Evolutionary conservation across 805 yeast species (phyloP), one percentile per base, ranked within the genome.

Genomic region (Alloascoidea africana): DNA sequence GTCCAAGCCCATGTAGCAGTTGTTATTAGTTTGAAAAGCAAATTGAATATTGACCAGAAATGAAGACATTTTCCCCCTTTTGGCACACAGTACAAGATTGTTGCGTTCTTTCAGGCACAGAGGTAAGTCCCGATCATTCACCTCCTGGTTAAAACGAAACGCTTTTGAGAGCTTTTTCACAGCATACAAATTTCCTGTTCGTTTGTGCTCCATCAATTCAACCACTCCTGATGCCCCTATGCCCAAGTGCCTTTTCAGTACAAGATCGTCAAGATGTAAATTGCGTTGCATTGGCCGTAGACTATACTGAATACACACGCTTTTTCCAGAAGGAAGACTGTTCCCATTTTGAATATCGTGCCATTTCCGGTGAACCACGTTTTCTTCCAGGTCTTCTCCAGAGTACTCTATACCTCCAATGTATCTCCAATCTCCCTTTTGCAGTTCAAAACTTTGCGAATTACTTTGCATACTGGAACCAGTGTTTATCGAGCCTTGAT

Each of bases 11-110:
- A 52, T 41, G 35, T 37, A 53, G 18, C 48, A 42, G 33, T 42
- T 44, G 2, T 40, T 42, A 3, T 32, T 36, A 38, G 50, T 48
- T 37, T 52, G 54, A 35, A 53, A 53, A 4, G 55, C 50, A 37
- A 44, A 49, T 11, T 46, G 46, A 35, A 52, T 36, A 35, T 49
- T 49, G 40, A 53, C 48, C 17, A 51, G 36, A 30, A 50, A 44
- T 17, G 52, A 49, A 38, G 52, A 53, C 5, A 41, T 27, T n/a
- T n/a, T n/a, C n/a, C n/a, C n/a, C 8, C n/a, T 8, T n/a, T 23
- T 23, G 8, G n/a, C 8, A 5, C 36, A 32, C 17, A 45, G 8
- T 8, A 23, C 51, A 8, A 52, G 45, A 15, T 48, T 41, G n/a
- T 38, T 38, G 5, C 55, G 42, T 35, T 52, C 56, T 8, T 46